Conservation (phyloP, 2,329 filamentous ascomycete species). For the Fusarium setosum region DNA sequence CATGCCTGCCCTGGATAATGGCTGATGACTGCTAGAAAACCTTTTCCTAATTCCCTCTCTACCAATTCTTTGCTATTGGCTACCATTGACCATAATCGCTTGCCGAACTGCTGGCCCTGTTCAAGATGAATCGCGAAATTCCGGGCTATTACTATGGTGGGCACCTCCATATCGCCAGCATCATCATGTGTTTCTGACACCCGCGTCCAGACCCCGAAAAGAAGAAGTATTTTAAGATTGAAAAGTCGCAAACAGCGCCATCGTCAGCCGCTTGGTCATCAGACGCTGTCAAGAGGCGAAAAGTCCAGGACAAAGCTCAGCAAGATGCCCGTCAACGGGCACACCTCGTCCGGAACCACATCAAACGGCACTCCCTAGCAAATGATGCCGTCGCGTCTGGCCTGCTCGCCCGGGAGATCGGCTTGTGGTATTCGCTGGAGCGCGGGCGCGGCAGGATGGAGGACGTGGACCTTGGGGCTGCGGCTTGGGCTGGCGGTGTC, state of each 20-base stretch:
- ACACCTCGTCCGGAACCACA: conserved; percentile 49
- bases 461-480: conserved; percentile 43
- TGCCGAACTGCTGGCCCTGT: background rate
- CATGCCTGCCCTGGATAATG: background rate
- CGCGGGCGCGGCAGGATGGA: conserved; percentile 35
- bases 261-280: conserved; percentile 64
- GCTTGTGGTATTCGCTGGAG: conserved; percentile 23
- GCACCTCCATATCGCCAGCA: background rate
- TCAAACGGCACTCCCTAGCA: conserved; percentile 52
- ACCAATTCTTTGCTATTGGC: too few species aligned
- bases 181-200: background rate
- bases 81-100: too few species aligned
- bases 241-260: conserved; percentile 66
- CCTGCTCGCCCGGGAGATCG: conserved; percentile 44
- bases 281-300: conserved; percentile 68
- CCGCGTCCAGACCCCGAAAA: conserved; percentile 61
- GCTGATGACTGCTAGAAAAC: background rate
- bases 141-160: conserved; percentile 68
- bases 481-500: conserved; percentile 53
- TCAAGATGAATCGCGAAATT: conserved; percentile 53
- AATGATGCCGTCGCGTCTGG: conserved; percentile 47
- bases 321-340: conserved; percentile 41
- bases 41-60: too few species aligned
- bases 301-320: conserved; percentile 54
- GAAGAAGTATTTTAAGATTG: conserved; percentile 76